Evolutionary conservation across 2,329 filamentous ascomycete species (phyloP).

Genomic region (Macrophomina pseudophaseolina): DNA sequence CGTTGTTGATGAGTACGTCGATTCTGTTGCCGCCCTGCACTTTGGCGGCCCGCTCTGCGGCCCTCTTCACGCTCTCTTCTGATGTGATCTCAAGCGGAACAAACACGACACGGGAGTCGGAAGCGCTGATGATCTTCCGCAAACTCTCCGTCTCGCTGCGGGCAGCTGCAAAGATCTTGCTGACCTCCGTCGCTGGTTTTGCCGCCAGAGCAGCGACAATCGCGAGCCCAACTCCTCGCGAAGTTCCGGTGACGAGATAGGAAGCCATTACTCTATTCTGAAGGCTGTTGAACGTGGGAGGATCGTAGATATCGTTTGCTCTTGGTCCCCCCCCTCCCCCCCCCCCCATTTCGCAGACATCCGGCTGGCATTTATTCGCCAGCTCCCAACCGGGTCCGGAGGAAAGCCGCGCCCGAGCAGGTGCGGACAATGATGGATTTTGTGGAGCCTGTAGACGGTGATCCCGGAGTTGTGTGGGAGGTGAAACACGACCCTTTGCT

Average conservation of each 20-base stretch:
- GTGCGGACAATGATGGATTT: too few relatives aligned
- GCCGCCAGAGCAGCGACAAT: conserved; percentile 40
- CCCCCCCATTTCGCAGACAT: too few relatives aligned
- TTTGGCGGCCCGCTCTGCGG: conserved; percentile 40
- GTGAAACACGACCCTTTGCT: too few relatives aligned
- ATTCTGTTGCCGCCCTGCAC: background rate
- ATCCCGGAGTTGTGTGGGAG: too few relatives aligned
- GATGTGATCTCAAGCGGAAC: conserved; percentile 53
- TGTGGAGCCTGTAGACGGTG: too few relatives aligned
- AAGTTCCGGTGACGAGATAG: conserved; percentile 43
- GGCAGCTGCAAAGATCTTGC: conserved; percentile 49
- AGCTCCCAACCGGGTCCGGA: too few relatives aligned
- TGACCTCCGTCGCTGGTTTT: conserved; percentile 35
- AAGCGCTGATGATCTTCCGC: conserved; percentile 41
- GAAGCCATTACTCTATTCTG: conserved; percentile 34
- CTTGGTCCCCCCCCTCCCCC: too few relatives aligned
- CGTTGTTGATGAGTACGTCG: conserved; percentile 19
- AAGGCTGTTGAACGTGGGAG: too few relatives aligned
- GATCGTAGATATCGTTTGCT: too few relatives aligned
- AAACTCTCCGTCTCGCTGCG: conserved; percentile 44
- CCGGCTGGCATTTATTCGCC: too few relatives aligned
- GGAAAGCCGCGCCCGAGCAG: too few relatives aligned
- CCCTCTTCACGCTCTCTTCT: conserved; percentile 42
- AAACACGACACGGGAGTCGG: conserved; percentile 27
- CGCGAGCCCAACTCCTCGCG: conserved; percentile 44